Evolutionary conservation across 768 basidiomycete genomes (phyloP).

Genomic region (Boletus eberwhitei): DNA sequence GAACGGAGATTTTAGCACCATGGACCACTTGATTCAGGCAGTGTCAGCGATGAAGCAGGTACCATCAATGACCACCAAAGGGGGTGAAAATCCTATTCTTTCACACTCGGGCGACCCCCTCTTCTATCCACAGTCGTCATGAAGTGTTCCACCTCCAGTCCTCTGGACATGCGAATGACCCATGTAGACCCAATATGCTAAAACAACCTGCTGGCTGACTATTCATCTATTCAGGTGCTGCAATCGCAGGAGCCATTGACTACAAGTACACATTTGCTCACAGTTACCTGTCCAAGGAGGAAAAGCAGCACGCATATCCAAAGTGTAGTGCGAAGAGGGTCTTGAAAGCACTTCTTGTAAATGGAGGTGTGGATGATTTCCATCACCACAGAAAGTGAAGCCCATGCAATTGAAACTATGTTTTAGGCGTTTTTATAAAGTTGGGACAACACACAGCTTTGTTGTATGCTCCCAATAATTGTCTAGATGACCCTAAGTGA

Average conservation of each 20-base stretch:
- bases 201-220: background rate
- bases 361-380: slow-evolving; percentile 60
- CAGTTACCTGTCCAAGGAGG: slow-evolving; percentile 48
- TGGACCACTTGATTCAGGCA: slow-evolving; percentile 7
- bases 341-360: slow-evolving; percentile 77
- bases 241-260: slow-evolving; percentile 61
- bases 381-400: background rate
- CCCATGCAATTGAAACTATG: background rate
- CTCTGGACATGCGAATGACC: background rate
- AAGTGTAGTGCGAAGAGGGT: slow-evolving; percentile 80
- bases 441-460: slow-evolving; percentile 86
- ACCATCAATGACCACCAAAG: background rate
- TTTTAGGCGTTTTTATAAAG: slow-evolving; percentile 77
- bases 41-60: background rate
- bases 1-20: slow-evolving; percentile 12
- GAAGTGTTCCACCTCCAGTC: slow-evolving; percentile 7
- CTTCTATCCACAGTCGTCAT: slow-evolving; percentile 27
- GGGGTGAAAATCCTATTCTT: no score
- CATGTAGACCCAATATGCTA: slow-evolving; percentile 6
- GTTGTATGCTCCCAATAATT: slow-evolving; percentile 37
- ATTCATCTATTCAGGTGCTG: slow-evolving; percentile 45
- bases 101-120: slow-evolving; percentile 14
- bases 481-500: slow-evolving; percentile 19
- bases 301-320: slow-evolving; percentile 55
- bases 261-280: slow-evolving; percentile 67